Evolutionary conservation across 176 grass and related monocot genomes (phyloP).

Genomic region (Avena eriantha): DNA sequence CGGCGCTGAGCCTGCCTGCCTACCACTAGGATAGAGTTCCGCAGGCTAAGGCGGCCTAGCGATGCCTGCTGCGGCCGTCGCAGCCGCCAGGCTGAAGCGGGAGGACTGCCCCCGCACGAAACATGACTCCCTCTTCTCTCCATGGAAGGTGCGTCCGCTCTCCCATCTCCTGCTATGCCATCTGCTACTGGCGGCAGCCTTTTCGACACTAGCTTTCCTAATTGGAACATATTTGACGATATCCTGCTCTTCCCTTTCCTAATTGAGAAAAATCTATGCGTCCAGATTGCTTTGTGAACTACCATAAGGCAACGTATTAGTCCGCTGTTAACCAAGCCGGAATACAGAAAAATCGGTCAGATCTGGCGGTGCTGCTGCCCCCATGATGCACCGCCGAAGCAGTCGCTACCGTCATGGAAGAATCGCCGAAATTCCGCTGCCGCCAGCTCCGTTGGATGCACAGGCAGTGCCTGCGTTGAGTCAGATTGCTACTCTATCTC

Average conservation of each 20-base stretch:
- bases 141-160: constrained; percentile 65
- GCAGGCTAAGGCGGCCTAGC: not conserved
- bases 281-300: too few relatives aligned
- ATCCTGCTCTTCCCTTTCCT: not conserved
- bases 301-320: too few relatives aligned
- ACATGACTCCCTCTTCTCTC: constrained; percentile 87
- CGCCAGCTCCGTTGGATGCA: too few relatives aligned
- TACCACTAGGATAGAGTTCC: not conserved
- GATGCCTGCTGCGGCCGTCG: constrained; percentile 43
- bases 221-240: not conserved
- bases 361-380: too few relatives aligned
- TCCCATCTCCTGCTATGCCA: not conserved
- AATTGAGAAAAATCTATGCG: too few relatives aligned
- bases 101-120: constrained; percentile 78
- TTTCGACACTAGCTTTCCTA: not conserved
- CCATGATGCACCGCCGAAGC: too few relatives aligned
- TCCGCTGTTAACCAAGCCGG: too few relatives aligned
- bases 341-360: too few relatives aligned
- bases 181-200: constrained; percentile 6
- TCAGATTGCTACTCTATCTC: too few relatives aligned
- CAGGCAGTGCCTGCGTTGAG: too few relatives aligned
- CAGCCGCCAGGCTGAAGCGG: constrained; percentile 54
- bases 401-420: too few relatives aligned
- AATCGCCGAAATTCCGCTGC: too few relatives aligned
- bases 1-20: constrained; percentile 40